Conservation (phyloP, 345 rosid genomes). For the Orychophragmus violaceus region DNA sequence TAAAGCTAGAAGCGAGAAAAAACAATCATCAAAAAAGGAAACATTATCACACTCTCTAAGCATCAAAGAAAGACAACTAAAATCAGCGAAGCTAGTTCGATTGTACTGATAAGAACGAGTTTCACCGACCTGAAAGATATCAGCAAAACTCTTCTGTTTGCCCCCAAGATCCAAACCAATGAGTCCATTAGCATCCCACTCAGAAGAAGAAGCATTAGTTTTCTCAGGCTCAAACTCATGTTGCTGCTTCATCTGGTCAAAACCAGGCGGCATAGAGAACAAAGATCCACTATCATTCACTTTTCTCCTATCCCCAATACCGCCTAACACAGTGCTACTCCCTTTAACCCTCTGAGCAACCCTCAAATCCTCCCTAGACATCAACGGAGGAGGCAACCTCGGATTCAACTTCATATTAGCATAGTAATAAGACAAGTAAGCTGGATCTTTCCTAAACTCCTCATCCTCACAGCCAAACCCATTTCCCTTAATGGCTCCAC, state of each 20-base stretch:
- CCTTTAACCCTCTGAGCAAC: slow-evolving; percentile 57
- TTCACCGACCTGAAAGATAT: slow-evolving; percentile 72
- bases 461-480: slow-evolving; percentile 45
- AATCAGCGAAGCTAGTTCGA: background rate
- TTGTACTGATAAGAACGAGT: background rate
- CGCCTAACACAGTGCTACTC: slow-evolving; percentile 34
- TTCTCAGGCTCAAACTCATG: slow-evolving; percentile 30
- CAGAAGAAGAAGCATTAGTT: slow-evolving; percentile 38
- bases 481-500: slow-evolving; percentile 37
- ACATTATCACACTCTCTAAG: background rate
- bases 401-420: slow-evolving; percentile 79
- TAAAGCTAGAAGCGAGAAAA: slow-evolving; percentile 3
- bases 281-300: slow-evolving; percentile 43
- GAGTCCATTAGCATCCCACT: slow-evolving; percentile 90
- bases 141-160: slow-evolving; percentile 74
- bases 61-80: background rate
- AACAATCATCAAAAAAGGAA: background rate
- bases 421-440: slow-evolving; percentile 65
- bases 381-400: slow-evolving; percentile 77
- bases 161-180: slow-evolving; percentile 70
- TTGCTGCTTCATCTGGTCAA: slow-evolving; percentile 44
- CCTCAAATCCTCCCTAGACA: slow-evolving; percentile 86
- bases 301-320: slow-evolving; percentile 63
- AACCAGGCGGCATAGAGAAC: slow-evolving; percentile 70
- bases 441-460: slow-evolving; percentile 80